Evolutionary conservation across 1,284 basidiomycete species (phyloP).

Genomic region (Boletus sp.): DNA sequence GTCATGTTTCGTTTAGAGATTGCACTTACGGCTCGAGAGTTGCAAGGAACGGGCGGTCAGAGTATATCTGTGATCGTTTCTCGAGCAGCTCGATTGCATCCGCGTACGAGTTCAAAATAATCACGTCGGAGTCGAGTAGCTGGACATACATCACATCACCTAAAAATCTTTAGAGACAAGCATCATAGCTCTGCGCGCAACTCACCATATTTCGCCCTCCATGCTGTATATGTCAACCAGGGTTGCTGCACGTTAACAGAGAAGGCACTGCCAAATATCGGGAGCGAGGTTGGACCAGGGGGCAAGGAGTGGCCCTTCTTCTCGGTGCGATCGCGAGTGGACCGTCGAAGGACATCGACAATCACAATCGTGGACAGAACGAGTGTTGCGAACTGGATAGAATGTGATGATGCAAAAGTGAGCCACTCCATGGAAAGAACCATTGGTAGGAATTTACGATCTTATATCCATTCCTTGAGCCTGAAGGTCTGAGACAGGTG

Average conservation of each 20-base stretch:
- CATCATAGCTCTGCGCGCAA: background rate
- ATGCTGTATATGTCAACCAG: conserved; percentile 14
- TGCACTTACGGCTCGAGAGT: conserved; percentile 7
- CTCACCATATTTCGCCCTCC: conserved; percentile 16
- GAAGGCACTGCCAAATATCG: conserved; percentile 12
- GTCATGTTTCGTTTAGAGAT: background rate
- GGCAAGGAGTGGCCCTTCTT: conserved; percentile 3
- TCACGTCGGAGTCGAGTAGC: conserved; percentile 9
- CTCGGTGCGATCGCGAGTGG: background rate
- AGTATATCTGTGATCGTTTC: conserved; percentile 20
- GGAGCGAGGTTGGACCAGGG: conserved; percentile 11
- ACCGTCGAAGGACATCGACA: background rate
- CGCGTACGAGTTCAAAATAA: conserved; percentile 10
- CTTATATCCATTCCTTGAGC: background rate
- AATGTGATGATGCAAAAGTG: background rate
- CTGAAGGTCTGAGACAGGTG: too few relatives aligned
- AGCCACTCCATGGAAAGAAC: background rate
- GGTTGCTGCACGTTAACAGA: conserved; percentile 1
- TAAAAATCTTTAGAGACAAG: background rate
- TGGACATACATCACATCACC: conserved; percentile 16
- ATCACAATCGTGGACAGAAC: background rate
- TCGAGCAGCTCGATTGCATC: conserved; percentile 7
- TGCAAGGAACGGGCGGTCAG: conserved; percentile 14
- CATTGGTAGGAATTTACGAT: background rate
- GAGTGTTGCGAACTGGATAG: background rate